phyloP scores from a whole-genome alignment of 2,329 filamentous ascomycete genomes.

The Scleromitrula shiraiana region DNA sequence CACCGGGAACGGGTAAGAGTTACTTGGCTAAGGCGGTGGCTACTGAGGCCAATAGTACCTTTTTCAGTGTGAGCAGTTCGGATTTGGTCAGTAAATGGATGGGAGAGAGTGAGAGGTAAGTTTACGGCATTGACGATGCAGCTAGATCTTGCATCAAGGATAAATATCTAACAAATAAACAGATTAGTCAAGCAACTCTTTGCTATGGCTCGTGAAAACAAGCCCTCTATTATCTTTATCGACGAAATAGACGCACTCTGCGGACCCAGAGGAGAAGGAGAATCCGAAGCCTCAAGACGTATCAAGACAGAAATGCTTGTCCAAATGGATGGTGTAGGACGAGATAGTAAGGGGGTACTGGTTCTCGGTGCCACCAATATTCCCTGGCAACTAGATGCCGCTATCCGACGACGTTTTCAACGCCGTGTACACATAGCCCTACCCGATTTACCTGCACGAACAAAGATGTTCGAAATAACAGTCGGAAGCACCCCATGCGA shows the following conservation, averaged over 20 bases:
- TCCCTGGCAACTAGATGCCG: conserved; percentile 94
- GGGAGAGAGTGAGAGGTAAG: conserved; percentile 94
- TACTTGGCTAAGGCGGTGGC: conserved; percentile 96
- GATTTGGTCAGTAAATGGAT: conserved; percentile 99
- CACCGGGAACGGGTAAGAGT: conserved; percentile 94
- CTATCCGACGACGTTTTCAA: conserved; percentile 93
- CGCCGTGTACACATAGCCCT: conserved; percentile 91
- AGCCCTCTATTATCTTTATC: conserved; percentile 97
- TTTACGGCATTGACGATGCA: background rate
- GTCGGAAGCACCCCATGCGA: conserved; percentile 91
- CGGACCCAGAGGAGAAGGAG: conserved; percentile 84
- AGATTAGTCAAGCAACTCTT: conserved; percentile 88
- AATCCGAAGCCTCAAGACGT: conserved; percentile 91
- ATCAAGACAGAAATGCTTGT: conserved; percentile 99
- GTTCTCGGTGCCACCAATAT: conserved; percentile 97
- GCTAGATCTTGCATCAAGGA: background rate
- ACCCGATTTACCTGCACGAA: conserved; percentile 77
- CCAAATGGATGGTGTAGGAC: conserved; percentile 98
- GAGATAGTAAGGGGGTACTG: conserved; percentile 86
- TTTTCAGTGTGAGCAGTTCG: conserved; percentile 96
- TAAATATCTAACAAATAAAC: conserved; percentile 7
- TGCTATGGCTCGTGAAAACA: conserved; percentile 96
- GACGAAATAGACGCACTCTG: conserved; percentile 97
- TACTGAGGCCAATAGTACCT: conserved; percentile 97
- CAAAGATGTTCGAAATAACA: conserved; percentile 75